Evolutionary conservation across 2,329 filamentous ascomycete genomes (phyloP).

Genomic region (Cordyceps militaris): DNA sequence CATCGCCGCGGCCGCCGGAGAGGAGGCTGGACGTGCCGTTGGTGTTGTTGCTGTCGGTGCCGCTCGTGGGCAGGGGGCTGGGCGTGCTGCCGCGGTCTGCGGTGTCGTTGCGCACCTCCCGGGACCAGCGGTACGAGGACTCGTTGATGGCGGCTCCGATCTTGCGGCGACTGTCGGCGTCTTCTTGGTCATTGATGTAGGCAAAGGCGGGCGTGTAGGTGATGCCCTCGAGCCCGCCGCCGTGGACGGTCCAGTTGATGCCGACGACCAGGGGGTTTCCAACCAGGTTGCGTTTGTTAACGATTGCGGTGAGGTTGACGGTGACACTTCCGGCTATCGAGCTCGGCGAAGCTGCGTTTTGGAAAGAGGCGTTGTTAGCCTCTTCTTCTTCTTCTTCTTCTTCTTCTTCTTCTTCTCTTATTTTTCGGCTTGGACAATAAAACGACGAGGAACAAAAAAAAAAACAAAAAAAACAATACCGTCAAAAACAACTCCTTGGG

Average conservation of each 20-base stretch:
- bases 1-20: not conserved
- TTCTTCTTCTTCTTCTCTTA: too few relatives aligned
- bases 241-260: not conserved
- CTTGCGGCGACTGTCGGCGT: not conserved
- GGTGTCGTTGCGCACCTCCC: not conserved
- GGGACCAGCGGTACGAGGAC: too few relatives aligned
- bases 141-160: too few relatives aligned
- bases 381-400: too few relatives aligned
- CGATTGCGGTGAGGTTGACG: not conserved
- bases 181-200: not conserved
- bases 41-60: not conserved
- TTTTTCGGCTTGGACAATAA: too few relatives aligned
- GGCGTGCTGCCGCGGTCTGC: not conserved
- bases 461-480: too few relatives aligned
- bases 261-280: not conserved
- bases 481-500: too few relatives aligned
- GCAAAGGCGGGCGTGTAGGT: slow-evolving; percentile 5
- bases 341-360: too few relatives aligned
- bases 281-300: not conserved
- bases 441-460: too few relatives aligned
- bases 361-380: too few relatives aligned
- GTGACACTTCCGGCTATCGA: too few relatives aligned
- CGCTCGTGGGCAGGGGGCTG: not conserved
- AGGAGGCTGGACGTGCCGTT: slow-evolving; percentile 11
- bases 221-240: not conserved